These are phyloP conservation scores for Xanthoparmelia taractica DNA, from an alignment of 495 filamentous ascomycete genomes.

Conservation along the genomic window DNA sequence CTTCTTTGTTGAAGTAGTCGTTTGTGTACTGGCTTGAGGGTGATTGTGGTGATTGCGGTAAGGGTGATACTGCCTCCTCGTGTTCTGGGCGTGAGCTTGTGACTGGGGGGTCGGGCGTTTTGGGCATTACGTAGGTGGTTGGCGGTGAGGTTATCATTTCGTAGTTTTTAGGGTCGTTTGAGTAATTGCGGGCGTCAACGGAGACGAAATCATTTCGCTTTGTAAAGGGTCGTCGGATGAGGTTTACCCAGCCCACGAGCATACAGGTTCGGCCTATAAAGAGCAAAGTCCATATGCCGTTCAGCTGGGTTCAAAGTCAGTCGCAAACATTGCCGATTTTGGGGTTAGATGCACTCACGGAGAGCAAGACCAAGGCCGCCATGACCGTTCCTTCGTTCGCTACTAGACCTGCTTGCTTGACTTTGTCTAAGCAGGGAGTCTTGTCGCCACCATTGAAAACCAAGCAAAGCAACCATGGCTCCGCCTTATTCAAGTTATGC, in stretches of 20 bases:
- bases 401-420: conserved; percentile 42
- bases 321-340: not conserved
- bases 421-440: conserved; percentile 52
- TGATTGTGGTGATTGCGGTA: conserved; percentile 34
- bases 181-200: conserved; percentile 63
- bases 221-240: conserved; percentile 44
- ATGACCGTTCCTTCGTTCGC: conserved; percentile 70
- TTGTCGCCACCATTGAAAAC: conserved; percentile 51
- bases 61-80: conserved; percentile 8
- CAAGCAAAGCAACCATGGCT: conserved; percentile 69
- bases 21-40: conserved; percentile 26
- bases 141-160: conserved; percentile 62
- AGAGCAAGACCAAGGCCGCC: conserved; percentile 72
- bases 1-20: conserved; percentile 31
- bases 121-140: conserved; percentile 22
- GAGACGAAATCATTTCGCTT: conserved; percentile 71
- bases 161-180: conserved; percentile 62
- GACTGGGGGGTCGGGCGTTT: conserved; percentile 40
- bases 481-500: conserved; percentile 45
- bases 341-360: conserved; percentile 43
- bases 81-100: conserved; percentile 27
- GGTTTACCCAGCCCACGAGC: conserved; percentile 72
- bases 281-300: conserved; percentile 76
- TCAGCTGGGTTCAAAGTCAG: conserved; percentile 45
- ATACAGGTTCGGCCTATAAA: conserved; percentile 76